Conservation (phyloP, 345 rosid genomes). For the Eucalyptus curtisii region DNA sequence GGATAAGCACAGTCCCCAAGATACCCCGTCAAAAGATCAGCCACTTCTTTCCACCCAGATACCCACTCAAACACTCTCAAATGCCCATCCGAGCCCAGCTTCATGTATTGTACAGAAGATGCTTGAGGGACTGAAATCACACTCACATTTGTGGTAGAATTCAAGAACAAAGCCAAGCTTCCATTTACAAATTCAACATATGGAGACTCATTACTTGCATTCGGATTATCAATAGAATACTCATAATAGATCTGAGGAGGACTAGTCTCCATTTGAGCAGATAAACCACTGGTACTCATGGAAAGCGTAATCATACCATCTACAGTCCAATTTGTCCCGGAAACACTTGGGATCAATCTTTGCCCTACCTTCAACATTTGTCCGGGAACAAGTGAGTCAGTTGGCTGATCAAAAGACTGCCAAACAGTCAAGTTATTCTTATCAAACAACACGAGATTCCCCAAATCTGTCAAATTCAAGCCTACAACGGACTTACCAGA, state of each 20-base stretch:
- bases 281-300: neutral
- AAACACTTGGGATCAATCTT: neutral
- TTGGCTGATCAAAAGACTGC: neutral
- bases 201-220: neutral
- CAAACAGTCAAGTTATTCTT: neutral
- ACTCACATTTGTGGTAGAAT: neutral
- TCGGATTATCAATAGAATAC: neutral
- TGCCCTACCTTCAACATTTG: neutral
- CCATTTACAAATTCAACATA: neutral
- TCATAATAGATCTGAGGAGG: neutral
- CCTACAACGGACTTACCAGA: neutral
- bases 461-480: neutral
- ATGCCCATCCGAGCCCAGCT: neutral
- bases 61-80: neutral
- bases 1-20: conserved; percentile 9
- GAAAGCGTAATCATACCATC: neutral
- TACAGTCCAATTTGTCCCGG: neutral
- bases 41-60: neutral
- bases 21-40: neutral
- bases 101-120: neutral
- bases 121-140: neutral
- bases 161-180: neutral
- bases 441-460: neutral
- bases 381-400: neutral
- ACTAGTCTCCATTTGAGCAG: conserved; percentile 1